A percentile compares a stretch with the other conserved stretches of the same genome.
phyloP scores from a whole-genome alignment of 306 rosid genomes.

The Vicia villosa region DNA sequence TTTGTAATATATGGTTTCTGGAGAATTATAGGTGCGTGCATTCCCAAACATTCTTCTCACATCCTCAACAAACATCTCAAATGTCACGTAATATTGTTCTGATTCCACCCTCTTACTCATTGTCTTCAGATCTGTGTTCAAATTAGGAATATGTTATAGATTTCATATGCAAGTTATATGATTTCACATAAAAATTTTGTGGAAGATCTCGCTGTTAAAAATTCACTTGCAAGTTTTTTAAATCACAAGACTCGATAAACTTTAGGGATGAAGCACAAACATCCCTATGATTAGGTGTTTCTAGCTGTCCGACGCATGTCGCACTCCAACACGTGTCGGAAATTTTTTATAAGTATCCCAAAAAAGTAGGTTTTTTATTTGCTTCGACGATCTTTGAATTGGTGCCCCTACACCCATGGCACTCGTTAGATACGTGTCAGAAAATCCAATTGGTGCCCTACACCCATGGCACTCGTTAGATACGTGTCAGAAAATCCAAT shows the following conservation, averaged over 20 bases:
- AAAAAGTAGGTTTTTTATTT: too few species aligned
- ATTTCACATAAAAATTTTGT: neutral
- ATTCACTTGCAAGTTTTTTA: neutral
- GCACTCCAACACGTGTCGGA: too few species aligned
- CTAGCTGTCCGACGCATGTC: too few species aligned
- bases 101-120: slow-evolving; percentile 95
- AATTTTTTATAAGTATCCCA: too few species aligned
- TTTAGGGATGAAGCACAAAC: neutral
- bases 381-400: too few species aligned
- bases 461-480: too few species aligned
- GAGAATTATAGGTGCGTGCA: slow-evolving; percentile 91
- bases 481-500: too few species aligned
- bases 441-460: too few species aligned
- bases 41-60: slow-evolving; percentile 85
- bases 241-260: neutral
- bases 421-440: too few species aligned
- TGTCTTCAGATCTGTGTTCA: slow-evolving; percentile 81
- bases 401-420: too few species aligned
- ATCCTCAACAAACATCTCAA: slow-evolving; percentile 96
- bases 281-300: too few species aligned
- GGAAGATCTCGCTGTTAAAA: neutral
- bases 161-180: neutral
- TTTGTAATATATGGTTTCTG: slow-evolving; percentile 90
- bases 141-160: slow-evolving; percentile 7
- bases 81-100: slow-evolving; percentile 86